Conservation (phyloP, 768 basidiomycete species). For the Boletus vinaceobasis region DNA sequence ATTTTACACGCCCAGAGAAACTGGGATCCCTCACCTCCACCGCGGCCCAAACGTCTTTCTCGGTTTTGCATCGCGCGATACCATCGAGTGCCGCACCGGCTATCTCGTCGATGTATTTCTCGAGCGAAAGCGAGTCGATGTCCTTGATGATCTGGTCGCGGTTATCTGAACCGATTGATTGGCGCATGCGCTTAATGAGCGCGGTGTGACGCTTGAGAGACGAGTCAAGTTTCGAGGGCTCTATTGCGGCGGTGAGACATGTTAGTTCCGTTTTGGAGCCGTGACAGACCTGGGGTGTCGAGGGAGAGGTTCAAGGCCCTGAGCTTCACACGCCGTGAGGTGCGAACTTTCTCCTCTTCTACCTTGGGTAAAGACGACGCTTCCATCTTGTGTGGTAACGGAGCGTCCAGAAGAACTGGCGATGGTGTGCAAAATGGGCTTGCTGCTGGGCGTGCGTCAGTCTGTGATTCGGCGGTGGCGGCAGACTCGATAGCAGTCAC, state of each 20-base stretch:
- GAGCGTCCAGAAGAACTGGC: background rate
- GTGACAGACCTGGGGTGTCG: constrained; percentile 44
- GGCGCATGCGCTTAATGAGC: constrained; percentile 88
- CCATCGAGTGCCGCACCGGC: constrained; percentile 86
- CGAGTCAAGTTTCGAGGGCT: constrained; percentile 79
- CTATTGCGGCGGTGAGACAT: constrained; percentile 36
- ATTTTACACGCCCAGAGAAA: background rate
- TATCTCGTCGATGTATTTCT: constrained; percentile 96
- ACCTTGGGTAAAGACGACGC: constrained; percentile 29
- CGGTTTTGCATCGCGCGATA: constrained; percentile 80
- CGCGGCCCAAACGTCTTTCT: constrained; percentile 87
- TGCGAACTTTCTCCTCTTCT: constrained; percentile 52
- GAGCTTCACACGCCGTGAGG: constrained; percentile 55
- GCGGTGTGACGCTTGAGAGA: constrained; percentile 96
- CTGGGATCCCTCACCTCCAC: constrained; percentile 65
- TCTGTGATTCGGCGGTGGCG: constrained; percentile 13
- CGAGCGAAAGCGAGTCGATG: constrained; percentile 82
- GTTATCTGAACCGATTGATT: constrained; percentile 79
- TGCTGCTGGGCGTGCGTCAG: constrained; percentile 5
- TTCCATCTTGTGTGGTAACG: constrained; percentile 21
- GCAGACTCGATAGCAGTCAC: background rate
- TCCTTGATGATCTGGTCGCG: constrained; percentile 89
- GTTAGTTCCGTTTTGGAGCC: background rate
- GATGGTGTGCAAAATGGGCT: constrained; percentile 1
- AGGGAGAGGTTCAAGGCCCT: constrained; percentile 54